Percentiles rank a stretch among this genome's conserved stretches.
phyloP scores from a whole-genome alignment of 805 yeast genomes.

The Grigorovia humatica region DNA sequence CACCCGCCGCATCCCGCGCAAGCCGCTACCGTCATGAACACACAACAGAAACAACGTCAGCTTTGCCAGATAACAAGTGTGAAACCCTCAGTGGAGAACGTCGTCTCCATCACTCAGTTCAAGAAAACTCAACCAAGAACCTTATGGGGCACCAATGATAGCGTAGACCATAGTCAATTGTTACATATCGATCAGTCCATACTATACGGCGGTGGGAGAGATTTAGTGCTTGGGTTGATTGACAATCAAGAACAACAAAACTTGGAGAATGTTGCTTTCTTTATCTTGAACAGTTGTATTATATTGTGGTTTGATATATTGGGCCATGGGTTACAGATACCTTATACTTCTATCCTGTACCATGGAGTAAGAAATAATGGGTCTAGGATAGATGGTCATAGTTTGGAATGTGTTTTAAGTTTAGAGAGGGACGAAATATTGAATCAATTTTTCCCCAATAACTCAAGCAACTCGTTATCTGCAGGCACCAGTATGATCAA shows the following conservation, averaged over 20 bases:
- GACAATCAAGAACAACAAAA: constrained; percentile 1
- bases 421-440: constrained; percentile 20
- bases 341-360: constrained; percentile 25
- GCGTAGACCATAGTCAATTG: neutral
- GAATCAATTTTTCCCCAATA: constrained; percentile 16
- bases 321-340: constrained; percentile 30
- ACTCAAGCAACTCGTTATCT: neutral
- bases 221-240: constrained; percentile 20
- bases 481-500: constrained; percentile 6
- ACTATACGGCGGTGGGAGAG: constrained; percentile 35
- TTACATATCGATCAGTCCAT: constrained; percentile 15
- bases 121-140: constrained; percentile 24
- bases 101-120: constrained; percentile 22
- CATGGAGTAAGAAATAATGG: constrained; percentile 20
- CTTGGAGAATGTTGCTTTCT: constrained; percentile 26
- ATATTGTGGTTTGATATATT: constrained; percentile 32
- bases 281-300: constrained; percentile 29
- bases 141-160: neutral
- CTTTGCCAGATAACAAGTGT: constrained; percentile 17
- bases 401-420: constrained; percentile 18
- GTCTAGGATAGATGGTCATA: constrained; percentile 18
- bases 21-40: neutral
- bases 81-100: constrained; percentile 32
- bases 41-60: constrained; percentile 4
- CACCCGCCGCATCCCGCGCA: too few relatives aligned